A percentile compares a stretch with the other conserved stretches of the same genome.
These are phyloP conservation scores for Millerozyma acaciae DNA, from an alignment of 805 yeast genomes.

Conservation along the genomic window DNA sequence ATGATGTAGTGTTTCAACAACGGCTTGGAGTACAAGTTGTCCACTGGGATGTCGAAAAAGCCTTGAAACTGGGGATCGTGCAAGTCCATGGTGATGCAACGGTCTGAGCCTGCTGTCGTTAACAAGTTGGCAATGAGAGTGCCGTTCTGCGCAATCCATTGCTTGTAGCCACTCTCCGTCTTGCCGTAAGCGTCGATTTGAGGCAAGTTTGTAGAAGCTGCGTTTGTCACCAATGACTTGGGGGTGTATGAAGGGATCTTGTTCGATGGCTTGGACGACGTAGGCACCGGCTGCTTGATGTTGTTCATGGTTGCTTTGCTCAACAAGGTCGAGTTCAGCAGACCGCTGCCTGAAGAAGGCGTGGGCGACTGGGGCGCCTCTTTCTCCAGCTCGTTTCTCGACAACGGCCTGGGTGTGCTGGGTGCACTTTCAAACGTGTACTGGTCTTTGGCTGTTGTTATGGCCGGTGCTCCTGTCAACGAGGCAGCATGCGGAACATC, in stretches of 20 bases:
- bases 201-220: conserved; percentile 29
- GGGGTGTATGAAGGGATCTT: conserved; percentile 10
- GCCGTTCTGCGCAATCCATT: conserved; percentile 96
- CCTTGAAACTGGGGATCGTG: conserved; percentile 99
- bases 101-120: conserved; percentile 93
- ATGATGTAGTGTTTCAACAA: conserved; percentile 80
- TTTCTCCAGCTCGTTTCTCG: conserved; percentile 17
- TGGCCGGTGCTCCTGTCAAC: conserved; percentile 66
- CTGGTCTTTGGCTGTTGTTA: conserved; percentile 28
- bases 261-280: conserved; percentile 8
- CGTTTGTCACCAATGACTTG: conserved; percentile 28
- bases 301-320: conserved; percentile 9
- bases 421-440: conserved; percentile 52
- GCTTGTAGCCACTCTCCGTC: conserved; percentile 69
- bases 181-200: conserved; percentile 34
- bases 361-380: conserved; percentile 6
- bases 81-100: conserved; percentile 94
- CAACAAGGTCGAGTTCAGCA: conserved; percentile 5
- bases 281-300: conserved; percentile 6
- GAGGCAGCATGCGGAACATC: conserved; percentile 74
- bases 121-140: conserved; percentile 84
- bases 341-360: conserved; percentile 10
- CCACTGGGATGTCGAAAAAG: conserved; percentile 93
- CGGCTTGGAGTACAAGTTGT: conserved; percentile 86
- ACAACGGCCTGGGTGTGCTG: conserved; percentile 44